A percentile compares a stretch with the other conserved stretches of the same genome.
phyloP scores from a whole-genome alignment of 768 basidiomycete genomes.

The Sarcomyxa edulis region DNA sequence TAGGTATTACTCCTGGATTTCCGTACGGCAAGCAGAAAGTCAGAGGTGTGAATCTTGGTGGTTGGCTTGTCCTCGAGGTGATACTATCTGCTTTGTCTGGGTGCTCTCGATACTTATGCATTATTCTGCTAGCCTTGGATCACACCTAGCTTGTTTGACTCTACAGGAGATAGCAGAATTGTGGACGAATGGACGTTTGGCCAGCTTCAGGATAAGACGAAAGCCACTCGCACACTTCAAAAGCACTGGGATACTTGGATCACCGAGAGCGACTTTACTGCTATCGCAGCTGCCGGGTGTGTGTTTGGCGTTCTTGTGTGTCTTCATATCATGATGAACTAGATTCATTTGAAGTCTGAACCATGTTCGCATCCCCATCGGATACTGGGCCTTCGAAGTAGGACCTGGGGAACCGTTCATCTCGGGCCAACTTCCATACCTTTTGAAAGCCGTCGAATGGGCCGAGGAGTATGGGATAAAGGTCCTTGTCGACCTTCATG shows the following conservation, averaged over 20 bases:
- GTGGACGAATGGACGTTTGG: slow-evolving; percentile 81
- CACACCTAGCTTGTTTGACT: slow-evolving; percentile 69
- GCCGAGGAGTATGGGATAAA: slow-evolving; percentile 70
- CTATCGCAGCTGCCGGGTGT: slow-evolving; percentile 73
- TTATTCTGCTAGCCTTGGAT: slow-evolving; percentile 59
- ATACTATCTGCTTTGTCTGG: slow-evolving; percentile 4
- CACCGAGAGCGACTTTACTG: slow-evolving; percentile 71
- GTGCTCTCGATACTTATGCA: slow-evolving; percentile 8
- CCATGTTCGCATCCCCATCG: slow-evolving; percentile 81
- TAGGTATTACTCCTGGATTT: slow-evolving; percentile 50
- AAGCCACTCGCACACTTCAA: slow-evolving; percentile 46
- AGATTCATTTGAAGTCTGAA: slow-evolving; percentile 52
- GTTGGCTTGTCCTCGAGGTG: slow-evolving; percentile 46
- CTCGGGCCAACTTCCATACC: slow-evolving; percentile 69
- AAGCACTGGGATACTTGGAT: slow-evolving; percentile 85
- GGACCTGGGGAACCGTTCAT: slow-evolving; percentile 74
- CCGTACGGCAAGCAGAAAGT: slow-evolving; percentile 71
- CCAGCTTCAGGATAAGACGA: slow-evolving; percentile 46
- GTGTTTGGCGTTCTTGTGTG: slow-evolving; percentile 15
- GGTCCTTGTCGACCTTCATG: slow-evolving; percentile 75
- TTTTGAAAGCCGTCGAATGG: slow-evolving; percentile 64
- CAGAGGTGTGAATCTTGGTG: slow-evolving; percentile 80
- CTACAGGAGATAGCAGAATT: slow-evolving; percentile 52
- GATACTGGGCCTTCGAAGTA: slow-evolving; percentile 88
- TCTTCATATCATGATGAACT: slow-evolving; percentile 5